phyloP scores from a whole-genome alignment of 176 grass and related monocot species.

The Tuctoria greenei region DNA sequence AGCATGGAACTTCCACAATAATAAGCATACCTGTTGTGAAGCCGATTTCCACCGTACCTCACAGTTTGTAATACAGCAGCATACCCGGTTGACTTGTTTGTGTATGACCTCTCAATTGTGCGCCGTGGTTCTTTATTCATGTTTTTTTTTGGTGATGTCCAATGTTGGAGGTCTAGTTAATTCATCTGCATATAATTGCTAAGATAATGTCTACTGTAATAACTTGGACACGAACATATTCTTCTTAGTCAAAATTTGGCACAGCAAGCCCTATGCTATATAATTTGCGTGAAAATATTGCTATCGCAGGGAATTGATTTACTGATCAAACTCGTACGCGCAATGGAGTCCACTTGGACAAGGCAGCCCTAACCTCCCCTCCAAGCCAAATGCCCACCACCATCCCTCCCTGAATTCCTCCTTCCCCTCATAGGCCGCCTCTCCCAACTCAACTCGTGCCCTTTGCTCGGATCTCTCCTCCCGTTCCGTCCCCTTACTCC shows the following conservation, averaged over 20 bases:
- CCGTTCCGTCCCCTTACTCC: not conserved
- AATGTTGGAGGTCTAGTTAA: not conserved
- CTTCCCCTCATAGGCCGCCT: not conserved
- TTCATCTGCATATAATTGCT: not conserved
- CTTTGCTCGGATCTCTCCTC: slow-evolving; percentile 12
- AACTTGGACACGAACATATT: not conserved
- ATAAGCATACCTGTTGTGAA: slow-evolving; percentile 8
- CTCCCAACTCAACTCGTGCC: not conserved
- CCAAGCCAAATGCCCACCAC: slow-evolving; percentile 7
- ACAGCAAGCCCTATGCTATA: too few relatives aligned
- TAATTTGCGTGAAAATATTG: not conserved
- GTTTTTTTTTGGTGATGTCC: not conserved
- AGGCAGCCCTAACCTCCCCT: slow-evolving; percentile 17
- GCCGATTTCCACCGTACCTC: slow-evolving; percentile 10
- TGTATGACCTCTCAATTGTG: not conserved
- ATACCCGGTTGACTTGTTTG: not conserved
- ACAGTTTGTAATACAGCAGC: slow-evolving; percentile 27
- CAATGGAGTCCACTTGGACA: slow-evolving; percentile 1
- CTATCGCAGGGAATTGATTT: not conserved
- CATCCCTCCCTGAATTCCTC: not conserved
- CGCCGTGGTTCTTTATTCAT: not conserved
- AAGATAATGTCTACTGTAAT: not conserved
- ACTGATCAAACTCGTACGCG: not conserved
- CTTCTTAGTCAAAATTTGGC: not conserved
- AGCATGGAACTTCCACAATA: slow-evolving; percentile 31